A percentile compares a stretch with the other conserved stretches of the same genome.
phyloP scores from a whole-genome alignment of 2,329 filamentous ascomycete genomes.

The Clonostachys chloroleuca region DNA sequence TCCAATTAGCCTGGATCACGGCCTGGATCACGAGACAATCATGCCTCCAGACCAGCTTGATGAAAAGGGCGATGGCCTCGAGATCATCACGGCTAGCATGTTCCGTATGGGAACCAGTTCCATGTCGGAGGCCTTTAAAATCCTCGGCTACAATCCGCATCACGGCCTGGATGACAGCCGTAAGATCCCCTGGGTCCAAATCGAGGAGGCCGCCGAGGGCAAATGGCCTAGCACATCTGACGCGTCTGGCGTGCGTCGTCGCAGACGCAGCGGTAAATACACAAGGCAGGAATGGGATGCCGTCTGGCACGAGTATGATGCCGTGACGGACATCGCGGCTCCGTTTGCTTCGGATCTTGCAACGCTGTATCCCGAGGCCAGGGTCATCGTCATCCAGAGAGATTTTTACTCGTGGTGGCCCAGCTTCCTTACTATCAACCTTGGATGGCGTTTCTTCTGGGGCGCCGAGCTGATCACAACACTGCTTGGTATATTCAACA shows the following conservation, averaged over 20 bases:
- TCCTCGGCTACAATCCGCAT: slow-evolving; percentile 24
- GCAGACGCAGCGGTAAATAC: no score
- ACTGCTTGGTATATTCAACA: slow-evolving; percentile 21
- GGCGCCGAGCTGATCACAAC: slow-evolving; percentile 6
- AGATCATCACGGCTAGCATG: no score
- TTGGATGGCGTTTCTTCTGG: slow-evolving; percentile 3
- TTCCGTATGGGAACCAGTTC: slow-evolving; percentile 22
- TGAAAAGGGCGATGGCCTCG: no score
- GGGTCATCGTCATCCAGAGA: slow-evolving; percentile 21
- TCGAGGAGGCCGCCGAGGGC: slow-evolving; percentile 19
- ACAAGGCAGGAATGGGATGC: slow-evolving; percentile 18
- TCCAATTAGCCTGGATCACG: no score
- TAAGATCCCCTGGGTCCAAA: slow-evolving; percentile 10
- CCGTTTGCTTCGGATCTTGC: slow-evolving; percentile 18
- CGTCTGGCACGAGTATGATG: slow-evolving; percentile 19
- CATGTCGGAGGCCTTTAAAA: slow-evolving; percentile 19
- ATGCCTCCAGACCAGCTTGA: no score
- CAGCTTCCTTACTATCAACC: slow-evolving; percentile 14
- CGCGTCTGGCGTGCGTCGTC: no score
- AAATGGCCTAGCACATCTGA: slow-evolving; percentile 8
- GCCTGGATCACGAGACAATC: no score
- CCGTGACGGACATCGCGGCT: slow-evolving; percentile 17
- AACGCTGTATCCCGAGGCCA: slow-evolving; percentile 20
- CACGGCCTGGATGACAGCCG: slow-evolving; percentile 15
- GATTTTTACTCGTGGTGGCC: slow-evolving; percentile 21